Conservation (phyloP, 2,329 filamentous ascomycete genomes). For the Mycosphaerelloides madeirae region DNA sequence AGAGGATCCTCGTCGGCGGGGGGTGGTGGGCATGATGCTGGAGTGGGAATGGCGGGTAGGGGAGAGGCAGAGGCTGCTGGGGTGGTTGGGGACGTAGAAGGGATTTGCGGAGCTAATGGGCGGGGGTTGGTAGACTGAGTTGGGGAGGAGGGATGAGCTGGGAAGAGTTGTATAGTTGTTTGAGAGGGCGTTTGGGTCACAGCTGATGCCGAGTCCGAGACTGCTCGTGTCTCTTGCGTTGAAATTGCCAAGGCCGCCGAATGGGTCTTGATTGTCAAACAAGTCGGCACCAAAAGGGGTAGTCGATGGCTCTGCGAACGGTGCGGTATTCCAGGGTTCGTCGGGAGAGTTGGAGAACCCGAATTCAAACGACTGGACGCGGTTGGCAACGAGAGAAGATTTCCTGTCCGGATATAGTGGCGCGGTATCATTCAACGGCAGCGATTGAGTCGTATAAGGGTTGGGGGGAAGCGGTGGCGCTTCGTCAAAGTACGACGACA, state of each 20-base stretch:
- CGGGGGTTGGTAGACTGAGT: constrained; percentile 10
- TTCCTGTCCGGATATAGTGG: constrained; percentile 25
- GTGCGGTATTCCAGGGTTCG: constrained; percentile 17
- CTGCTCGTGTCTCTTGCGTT: constrained; percentile 6
- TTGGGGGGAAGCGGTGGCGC: constrained; percentile 15
- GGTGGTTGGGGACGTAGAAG: constrained; percentile 20
- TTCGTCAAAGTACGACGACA: constrained; percentile 21
- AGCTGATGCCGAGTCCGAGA: constrained; percentile 32
- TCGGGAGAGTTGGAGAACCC: constrained; percentile 26
- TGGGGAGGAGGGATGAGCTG: constrained; percentile 10
- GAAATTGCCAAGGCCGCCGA: constrained; percentile 14
- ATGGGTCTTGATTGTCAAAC: constrained; percentile 20
- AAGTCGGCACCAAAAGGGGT: constrained; percentile 15
- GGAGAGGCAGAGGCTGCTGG: constrained; percentile 23
- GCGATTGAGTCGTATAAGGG: constrained; percentile 19
- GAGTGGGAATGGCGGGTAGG: constrained; percentile 9
- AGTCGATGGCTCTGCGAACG: constrained; percentile 15
- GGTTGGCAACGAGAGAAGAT: constrained; percentile 20
- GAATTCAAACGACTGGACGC: constrained; percentile 31
- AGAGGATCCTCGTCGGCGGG: constrained; percentile 17
- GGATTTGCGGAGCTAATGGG: constrained; percentile 11
- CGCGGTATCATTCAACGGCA: constrained; percentile 28
- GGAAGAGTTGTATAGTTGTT: constrained; percentile 12
- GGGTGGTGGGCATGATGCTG: constrained; percentile 15
- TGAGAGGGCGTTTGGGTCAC: constrained; percentile 27